Conservation (phyloP, 176 grass and related monocot genomes). For the Rhipidocladum racemiflorum region DNA sequence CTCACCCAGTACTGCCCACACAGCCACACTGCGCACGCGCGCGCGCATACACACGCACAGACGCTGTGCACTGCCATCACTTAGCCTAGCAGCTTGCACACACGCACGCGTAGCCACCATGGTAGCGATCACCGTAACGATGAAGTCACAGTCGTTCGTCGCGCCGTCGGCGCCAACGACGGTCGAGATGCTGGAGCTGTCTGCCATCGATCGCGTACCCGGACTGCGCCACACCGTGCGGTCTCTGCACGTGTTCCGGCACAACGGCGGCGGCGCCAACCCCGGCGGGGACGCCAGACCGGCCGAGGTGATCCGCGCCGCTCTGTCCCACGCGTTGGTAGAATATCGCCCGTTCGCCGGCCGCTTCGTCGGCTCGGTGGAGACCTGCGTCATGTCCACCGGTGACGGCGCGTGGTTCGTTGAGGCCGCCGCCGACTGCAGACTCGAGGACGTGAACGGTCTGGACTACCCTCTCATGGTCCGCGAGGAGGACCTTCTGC, state of each 20-base stretch:
- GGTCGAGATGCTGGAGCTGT: slow-evolving; percentile 33
- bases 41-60: background rate
- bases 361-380: slow-evolving; percentile 42
- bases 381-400: slow-evolving; percentile 46
- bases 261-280: background rate
- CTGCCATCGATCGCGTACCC: slow-evolving; percentile 58
- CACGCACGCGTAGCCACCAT: background rate
- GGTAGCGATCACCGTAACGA: slow-evolving; percentile 15
- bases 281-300: background rate
- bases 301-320: slow-evolving; percentile 45
- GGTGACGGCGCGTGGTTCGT: slow-evolving; percentile 66
- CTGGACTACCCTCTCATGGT: slow-evolving; percentile 63
- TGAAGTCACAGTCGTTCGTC: slow-evolving; percentile 40
- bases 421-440: slow-evolving; percentile 49
- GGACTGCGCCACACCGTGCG: slow-evolving; percentile 58
- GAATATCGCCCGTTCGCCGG: slow-evolving; percentile 64
- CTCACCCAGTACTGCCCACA: background rate
- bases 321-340: slow-evolving; percentile 53
- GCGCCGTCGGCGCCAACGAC: slow-evolving; percentile 21
- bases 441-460: slow-evolving; percentile 58
- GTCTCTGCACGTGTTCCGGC: slow-evolving; percentile 62
- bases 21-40: background rate
- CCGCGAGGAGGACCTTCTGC: slow-evolving; percentile 53
- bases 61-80: background rate
- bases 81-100: background rate